Base-by-base conservation (phyloP, 805 yeast species). In the Zygotorulaspora danielsina region DNA sequence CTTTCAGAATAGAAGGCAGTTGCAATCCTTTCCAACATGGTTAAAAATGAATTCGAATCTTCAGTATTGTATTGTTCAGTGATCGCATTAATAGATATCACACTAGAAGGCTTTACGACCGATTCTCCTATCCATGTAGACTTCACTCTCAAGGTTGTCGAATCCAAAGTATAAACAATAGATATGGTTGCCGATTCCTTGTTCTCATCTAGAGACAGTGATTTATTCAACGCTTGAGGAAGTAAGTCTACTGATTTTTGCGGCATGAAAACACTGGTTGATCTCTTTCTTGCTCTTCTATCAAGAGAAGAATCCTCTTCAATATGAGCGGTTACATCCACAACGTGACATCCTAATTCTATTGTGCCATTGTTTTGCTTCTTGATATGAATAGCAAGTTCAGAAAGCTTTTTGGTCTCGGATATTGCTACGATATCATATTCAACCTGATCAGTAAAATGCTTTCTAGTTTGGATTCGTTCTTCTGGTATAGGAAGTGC, bases 221-320 rank as follows among this genome's bases (percentile, higher is more conserved):
- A 52, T 5, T 78, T 74, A 51, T 76, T 78, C 17, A 90, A 70
- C 32, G 74, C 72, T 31, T 67, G 66, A 6, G 96, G 96, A 49
- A 81, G 73, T 50, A 88, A 70, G 43, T 81, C 76, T 9, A 69
- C 73, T 31, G 79, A 75, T 19, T 73, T 70, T 58, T 89, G 96
- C 10, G 94, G 93, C 61, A 89, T 72, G 55, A 81, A 84, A 3
- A 90, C 97, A 6, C 96, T 79, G 3, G 90, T 78, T 1, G 94
- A 87, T 59, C 97, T 76, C 66, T 86, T 88, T 63, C 86, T 84
- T 1, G 95, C 84, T 59, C 90, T 88, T 46, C 89, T 79, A 56
- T 93, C 98, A 45, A 90, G 67, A 7, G 78, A 65, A 0, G 95
- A 78, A 11, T 88, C 90, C 28, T 78, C 81, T 49, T 75, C 78